phyloP scores from a whole-genome alignment of 1,284 basidiomycete species.

The Rhodotorula sp. region DNA sequence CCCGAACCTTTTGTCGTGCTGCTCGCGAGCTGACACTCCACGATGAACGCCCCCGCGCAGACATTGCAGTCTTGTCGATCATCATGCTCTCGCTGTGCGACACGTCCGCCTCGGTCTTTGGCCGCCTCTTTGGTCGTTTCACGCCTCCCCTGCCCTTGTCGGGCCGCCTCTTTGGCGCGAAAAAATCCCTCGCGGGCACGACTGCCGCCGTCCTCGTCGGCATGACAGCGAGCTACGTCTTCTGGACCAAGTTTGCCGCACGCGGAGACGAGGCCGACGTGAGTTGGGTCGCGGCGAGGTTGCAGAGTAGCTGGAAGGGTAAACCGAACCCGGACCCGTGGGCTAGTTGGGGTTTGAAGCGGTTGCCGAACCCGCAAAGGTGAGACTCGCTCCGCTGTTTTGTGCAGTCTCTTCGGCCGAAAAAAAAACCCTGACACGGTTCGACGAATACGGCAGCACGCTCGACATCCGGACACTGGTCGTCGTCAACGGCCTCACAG shows the following conservation, averaged over 20 bases:
- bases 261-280: slow-evolving; percentile 52
- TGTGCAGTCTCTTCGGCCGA: no score
- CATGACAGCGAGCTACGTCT: slow-evolving; percentile 66
- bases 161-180: slow-evolving; percentile 65
- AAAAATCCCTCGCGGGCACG: slow-evolving; percentile 88
- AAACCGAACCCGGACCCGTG: slow-evolving; percentile 15
- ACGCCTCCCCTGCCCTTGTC: slow-evolving; percentile 69
- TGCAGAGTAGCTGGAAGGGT: slow-evolving; percentile 49
- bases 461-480: slow-evolving; percentile 28
- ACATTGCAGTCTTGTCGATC: slow-evolving; percentile 82
- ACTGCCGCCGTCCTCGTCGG: slow-evolving; percentile 78
- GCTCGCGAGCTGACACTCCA: not conserved
- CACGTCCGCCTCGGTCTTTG: slow-evolving; percentile 89
- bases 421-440: slow-evolving; percentile 34
- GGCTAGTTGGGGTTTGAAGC: slow-evolving; percentile 22
- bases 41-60: slow-evolving; percentile 46
- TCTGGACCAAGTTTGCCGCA: slow-evolving; percentile 69
- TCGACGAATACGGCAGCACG: slow-evolving; percentile 55
- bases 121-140: slow-evolving; percentile 73
- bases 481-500: slow-evolving; percentile 46
- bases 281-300: slow-evolving; percentile 58
- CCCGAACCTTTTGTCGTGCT: no score
- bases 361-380: slow-evolving; percentile 47
- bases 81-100: slow-evolving; percentile 95
- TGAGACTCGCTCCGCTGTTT: slow-evolving; percentile 42